Percentiles rank a stretch among this genome's conserved stretches.
Evolutionary conservation across 257 asterid genomes (phyloP).

Genomic region (Nicotiana knightiana): DNA sequence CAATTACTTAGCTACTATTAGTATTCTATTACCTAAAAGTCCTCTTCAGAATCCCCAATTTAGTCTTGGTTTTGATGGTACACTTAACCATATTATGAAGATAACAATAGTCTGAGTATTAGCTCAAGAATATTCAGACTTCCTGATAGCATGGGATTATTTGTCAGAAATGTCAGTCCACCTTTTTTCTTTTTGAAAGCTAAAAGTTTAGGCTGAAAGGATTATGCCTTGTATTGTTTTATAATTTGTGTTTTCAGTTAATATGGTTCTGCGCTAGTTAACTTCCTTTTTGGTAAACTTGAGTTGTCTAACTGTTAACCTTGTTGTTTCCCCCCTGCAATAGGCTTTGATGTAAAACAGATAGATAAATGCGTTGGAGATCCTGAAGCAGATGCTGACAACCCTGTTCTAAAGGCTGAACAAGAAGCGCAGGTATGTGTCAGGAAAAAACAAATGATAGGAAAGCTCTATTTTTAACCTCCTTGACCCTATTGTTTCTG

Average conservation of each 20-base stretch:
- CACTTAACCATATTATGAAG: neutral
- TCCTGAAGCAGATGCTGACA: slow-evolving; percentile 66
- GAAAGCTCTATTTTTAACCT: neutral
- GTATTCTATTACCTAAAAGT: neutral
- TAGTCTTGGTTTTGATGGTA: neutral
- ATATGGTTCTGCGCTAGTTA: neutral
- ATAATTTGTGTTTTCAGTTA: neutral
- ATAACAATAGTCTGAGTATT: neutral
- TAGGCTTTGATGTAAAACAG: slow-evolving; percentile 64
- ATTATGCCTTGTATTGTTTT: neutral
- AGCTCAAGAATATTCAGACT: neutral
- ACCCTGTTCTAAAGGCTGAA: slow-evolving; percentile 59
- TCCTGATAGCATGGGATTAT: neutral
- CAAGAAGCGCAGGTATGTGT: slow-evolving; percentile 46
- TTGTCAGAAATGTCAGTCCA: slow-evolving; percentile 1
- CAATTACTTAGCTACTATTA: neutral
- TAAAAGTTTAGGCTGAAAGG: neutral
- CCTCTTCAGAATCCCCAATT: neutral
- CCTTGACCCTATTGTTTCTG: neutral
- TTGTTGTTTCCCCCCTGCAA: neutral
- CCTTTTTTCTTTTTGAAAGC: neutral
- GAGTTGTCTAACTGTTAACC: neutral
- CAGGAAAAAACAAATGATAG: neutral
- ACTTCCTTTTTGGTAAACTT: neutral
- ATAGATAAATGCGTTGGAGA: slow-evolving; percentile 83